These are phyloP conservation scores for Panicum virgatum DNA, from an alignment of 202 grass and related monocot species.

Conservation along the genomic window DNA sequence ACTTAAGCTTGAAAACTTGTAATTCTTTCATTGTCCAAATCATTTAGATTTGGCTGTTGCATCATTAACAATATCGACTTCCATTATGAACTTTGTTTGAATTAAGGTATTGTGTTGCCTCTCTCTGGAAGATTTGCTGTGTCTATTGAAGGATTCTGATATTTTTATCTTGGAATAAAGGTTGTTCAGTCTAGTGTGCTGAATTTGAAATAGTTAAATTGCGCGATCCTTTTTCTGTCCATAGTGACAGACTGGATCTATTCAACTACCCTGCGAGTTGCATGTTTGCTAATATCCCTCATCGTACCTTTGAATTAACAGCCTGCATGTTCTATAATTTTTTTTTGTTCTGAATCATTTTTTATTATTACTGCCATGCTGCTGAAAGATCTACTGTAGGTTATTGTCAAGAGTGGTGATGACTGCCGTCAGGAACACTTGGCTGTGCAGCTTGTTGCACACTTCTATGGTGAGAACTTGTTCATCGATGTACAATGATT, in stretches of 20 bases:
- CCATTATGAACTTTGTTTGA: constrained; percentile 1
- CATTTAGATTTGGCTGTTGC: neutral
- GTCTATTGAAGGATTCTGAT: constrained; percentile 1
- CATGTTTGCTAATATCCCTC: neutral
- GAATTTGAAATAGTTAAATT: neutral
- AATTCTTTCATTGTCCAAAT: neutral
- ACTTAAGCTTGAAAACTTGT: neutral
- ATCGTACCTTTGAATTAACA: constrained; percentile 15
- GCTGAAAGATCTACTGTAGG: constrained; percentile 48
- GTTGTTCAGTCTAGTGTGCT: neutral
- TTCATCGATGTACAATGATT: constrained; percentile 21
- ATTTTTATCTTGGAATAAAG: neutral
- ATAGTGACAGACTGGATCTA: neutral
- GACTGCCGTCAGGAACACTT: constrained; percentile 98
- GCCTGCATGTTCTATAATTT: constrained; percentile 14
- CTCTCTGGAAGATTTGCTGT: constrained; percentile 6
- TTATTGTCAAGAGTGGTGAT: constrained; percentile 99
- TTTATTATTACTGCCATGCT: constrained; percentile 7
- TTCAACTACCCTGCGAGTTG: neutral
- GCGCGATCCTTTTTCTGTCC: neutral
- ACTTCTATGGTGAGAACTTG: constrained; percentile 85
- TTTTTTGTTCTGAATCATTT: constrained; percentile 8
- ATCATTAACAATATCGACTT: neutral
- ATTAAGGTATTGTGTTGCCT: neutral
- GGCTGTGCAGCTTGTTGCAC: constrained; percentile 96